Percentiles rank a stretch among this genome's conserved stretches.
Evolutionary conservation across 331 rosid genomes (phyloP).

Genomic region (Acacia pycnantha): DNA sequence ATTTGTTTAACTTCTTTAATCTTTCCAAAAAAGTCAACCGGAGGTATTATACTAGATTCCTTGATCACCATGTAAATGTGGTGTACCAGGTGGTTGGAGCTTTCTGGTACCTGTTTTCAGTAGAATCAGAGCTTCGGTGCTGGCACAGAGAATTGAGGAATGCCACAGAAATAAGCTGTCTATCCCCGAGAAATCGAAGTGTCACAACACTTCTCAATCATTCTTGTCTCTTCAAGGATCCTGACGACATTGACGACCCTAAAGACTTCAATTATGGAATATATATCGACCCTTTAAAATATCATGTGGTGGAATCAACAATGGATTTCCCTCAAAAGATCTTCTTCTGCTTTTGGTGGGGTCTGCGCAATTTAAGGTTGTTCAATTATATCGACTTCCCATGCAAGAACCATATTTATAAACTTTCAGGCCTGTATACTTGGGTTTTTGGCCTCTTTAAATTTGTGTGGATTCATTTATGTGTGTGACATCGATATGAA

Average conservation of each 20-base stretch:
- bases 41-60: neutral
- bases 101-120: slow-evolving; percentile 68
- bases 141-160: slow-evolving; percentile 39
- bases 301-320: slow-evolving; percentile 39
- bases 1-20: no score
- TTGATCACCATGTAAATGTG: slow-evolving; percentile 21
- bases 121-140: slow-evolving; percentile 63
- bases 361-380: slow-evolving; percentile 78
- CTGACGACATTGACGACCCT: slow-evolving; percentile 28
- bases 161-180: slow-evolving; percentile 35
- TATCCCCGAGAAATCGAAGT: accelerated
- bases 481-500: neutral
- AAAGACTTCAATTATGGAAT: slow-evolving; percentile 64
- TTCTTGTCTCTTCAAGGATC: slow-evolving; percentile 43
- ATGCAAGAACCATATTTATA: neutral
- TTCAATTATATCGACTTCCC: slow-evolving; percentile 23
- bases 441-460: slow-evolving; percentile 32
- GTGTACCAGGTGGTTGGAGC: slow-evolving; percentile 37
- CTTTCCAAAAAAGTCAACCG: no score
- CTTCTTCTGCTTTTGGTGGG: slow-evolving; percentile 97
- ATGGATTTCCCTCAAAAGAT: slow-evolving; percentile 57
- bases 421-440: neutral
- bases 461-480: neutral
- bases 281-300: slow-evolving; percentile 55
- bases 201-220: neutral